Evolutionary conservation across 2,329 filamentous ascomycete species (phyloP), one percentile per base, ranked within the genome.

Genomic region (Diaporthe sp.): DNA sequence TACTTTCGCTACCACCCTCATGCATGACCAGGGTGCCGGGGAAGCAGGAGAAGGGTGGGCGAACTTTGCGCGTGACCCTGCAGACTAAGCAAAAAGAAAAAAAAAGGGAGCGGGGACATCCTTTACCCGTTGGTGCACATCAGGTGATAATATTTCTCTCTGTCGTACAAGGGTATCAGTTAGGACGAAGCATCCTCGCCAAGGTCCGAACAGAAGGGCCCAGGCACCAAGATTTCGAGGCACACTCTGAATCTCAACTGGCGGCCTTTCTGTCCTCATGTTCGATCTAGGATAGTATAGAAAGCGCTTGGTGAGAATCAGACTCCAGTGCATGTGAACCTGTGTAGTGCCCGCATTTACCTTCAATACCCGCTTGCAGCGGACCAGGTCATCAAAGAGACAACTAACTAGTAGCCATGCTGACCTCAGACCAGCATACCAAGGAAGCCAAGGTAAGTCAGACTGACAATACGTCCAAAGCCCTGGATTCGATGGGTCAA

Each of bases 131-230:
- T 15, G n/a, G n/a, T n/a, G 15, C 61, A 12, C 20, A 28, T 34
- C 44, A 31, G 25, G 20, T 34, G 61, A 17, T 44, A 51, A 49
- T 15, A 2, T 7, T 7, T 7, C n/a, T 51, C 20, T 34, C 20
- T 67, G 17, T 67, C 8, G 12, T 51, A 31, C 63, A 51, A 37
- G 44, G 44, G 22, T 68, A 49, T 67, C 61, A n/a, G 42, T 4
- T 37, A 51, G 20, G 63, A 68, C 44, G 47, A 68, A 15, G 47
- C 63, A 51, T 51, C 28, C 39, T 22, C 22, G 63, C 44, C 63
- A 51, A 68, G 44, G 31, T 68, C 63, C 4, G 7, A 25, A 25
- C 44, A 53, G 63, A 51, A 20, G 22, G 39, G 39, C 42, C 20
- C 2, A 37, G 6, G 28, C 37, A 47, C 4, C 31, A 25, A 10